Base-by-base conservation (phyloP, 2,329 filamentous ascomycete genomes). In the Calonectria honghensis region DNA sequence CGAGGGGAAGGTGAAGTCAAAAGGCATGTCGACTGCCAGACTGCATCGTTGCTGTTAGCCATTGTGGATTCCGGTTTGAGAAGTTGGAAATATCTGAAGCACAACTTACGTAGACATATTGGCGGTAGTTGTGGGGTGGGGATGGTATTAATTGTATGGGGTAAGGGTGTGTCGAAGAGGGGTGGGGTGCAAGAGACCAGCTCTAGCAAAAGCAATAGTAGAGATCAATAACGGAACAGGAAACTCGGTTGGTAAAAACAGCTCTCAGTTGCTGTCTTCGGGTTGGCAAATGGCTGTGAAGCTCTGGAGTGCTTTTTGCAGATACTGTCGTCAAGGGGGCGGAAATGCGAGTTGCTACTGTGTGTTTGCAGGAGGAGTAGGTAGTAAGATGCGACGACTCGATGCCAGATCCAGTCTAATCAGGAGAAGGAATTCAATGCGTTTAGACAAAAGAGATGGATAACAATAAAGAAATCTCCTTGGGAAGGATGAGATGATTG, bases 21-120 rank as follows among this genome's bases (percentile, higher is more conserved):
- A 92, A 73, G 90, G 86, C 85, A 92, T 89, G 86, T 90, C 88
- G 85, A 87, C 90, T 91, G 86, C 89, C 89, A 91, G 90, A 90
- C 90, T 92, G 81, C 75, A 67, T 24, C 18, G 51, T 27, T 65
- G 75, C 81, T 76, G 78, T 83, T 76, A 82, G 79, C 75, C 67
- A 72, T 73, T 41, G 73, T 72, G 63, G 11, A 32, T 48, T 54
- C 59, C 3, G 32, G 32, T n/a, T 51, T 63, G 45, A 68, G n/a
- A 64, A 32, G 65, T 24, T 27, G 57, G 37, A 50, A 41, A n/a
- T 68, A 61, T 37, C 54, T 29, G 51, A 51, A 54, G 52, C 41
- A 20, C 51, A 66, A 82, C 84, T 79, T 81, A 86, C 84, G 83
- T 78, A 75, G 84, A 85, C 84, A 85, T 85, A 68, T 73, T 73